A percentile compares a stretch with the other conserved stretches of the same genome.
Conservation (phyloP, 1,139 yeast species). For the Candida smagusa region DNA sequence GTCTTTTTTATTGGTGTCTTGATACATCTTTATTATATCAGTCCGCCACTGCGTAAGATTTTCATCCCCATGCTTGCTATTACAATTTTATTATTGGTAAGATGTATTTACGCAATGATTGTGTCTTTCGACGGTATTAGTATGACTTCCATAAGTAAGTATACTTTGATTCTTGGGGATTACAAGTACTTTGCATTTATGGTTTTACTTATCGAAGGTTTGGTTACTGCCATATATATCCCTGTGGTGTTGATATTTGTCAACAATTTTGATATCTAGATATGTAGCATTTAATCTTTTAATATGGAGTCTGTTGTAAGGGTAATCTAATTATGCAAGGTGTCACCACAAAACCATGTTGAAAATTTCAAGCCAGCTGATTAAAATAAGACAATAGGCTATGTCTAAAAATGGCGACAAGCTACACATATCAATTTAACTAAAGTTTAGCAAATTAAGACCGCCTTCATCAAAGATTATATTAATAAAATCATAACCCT, state of each 20-base stretch:
- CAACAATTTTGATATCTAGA: background rate
- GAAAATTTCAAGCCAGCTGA: no score
- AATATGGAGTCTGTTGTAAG: no score
- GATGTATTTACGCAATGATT: conserved; percentile 14
- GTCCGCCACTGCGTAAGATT: conserved; percentile 1
- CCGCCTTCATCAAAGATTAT: background rate
- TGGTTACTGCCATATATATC: conserved; percentile 1
- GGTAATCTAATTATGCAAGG: no score
- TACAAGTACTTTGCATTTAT: conserved; percentile 18
- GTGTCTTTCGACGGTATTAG: conserved; percentile 14
- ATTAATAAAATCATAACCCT: no score
- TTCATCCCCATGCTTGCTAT: conserved; percentile 1
- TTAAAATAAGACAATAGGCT: no score
- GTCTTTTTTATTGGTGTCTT: conserved; percentile 4
- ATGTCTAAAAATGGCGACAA: no score
- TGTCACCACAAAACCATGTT: no score
- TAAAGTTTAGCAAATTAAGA: no score
- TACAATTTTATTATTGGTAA: conserved; percentile 11
- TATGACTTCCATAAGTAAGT: conserved; percentile 13
- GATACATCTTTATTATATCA: conserved; percentile 1
- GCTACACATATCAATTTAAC: no score
- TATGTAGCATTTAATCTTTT: no score
- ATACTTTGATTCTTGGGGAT: conserved; percentile 15
- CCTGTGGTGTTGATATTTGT: background rate
- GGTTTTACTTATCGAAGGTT: conserved; percentile 11